phyloP scores from a whole-genome alignment of 192 early-diverging fungal genomes.

The Podila clonocystis region DNA sequence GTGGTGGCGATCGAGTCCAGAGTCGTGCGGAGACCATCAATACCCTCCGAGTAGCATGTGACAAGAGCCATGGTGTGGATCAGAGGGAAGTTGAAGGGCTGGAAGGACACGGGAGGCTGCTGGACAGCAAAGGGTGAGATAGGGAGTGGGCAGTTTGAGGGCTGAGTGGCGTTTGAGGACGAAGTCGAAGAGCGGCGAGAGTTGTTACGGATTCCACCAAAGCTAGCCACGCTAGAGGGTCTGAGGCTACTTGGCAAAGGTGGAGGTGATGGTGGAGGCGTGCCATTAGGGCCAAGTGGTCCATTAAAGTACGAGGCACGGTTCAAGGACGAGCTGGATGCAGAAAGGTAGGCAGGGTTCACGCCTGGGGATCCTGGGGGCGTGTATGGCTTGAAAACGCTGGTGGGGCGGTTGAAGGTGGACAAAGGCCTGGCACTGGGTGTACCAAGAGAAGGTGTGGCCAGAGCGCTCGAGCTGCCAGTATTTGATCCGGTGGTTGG shows the following conservation, averaged over 20 bases:
- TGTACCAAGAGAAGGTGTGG: constrained; percentile 17
- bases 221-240: constrained; percentile 42
- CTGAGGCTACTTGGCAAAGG: constrained; percentile 20
- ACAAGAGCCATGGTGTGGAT: constrained; percentile 79
- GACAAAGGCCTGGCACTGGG: constrained; percentile 28
- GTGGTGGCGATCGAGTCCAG: constrained; percentile 86
- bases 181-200: constrained; percentile 59
- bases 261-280: constrained; percentile 44
- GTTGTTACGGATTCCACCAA: constrained; percentile 37
- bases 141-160: constrained; percentile 29
- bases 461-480: constrained; percentile 16
- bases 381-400: constrained; percentile 46
- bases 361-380: constrained; percentile 40
- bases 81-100: constrained; percentile 64
- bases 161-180: constrained; percentile 37
- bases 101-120: constrained; percentile 59
- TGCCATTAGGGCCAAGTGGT: constrained; percentile 21
- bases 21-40: constrained; percentile 80
- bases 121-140: constrained; percentile 22
- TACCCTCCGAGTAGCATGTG: constrained; percentile 93
- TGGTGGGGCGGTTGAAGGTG: constrained; percentile 46
- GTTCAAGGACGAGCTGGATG: constrained; percentile 29
- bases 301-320: constrained; percentile 33
- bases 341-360: constrained; percentile 30
- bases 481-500: constrained; percentile 53